These are phyloP conservation scores for Saprolegnia diclina DNA, from an alignment of 352 stramenopile species.

Conservation along the genomic window DNA sequence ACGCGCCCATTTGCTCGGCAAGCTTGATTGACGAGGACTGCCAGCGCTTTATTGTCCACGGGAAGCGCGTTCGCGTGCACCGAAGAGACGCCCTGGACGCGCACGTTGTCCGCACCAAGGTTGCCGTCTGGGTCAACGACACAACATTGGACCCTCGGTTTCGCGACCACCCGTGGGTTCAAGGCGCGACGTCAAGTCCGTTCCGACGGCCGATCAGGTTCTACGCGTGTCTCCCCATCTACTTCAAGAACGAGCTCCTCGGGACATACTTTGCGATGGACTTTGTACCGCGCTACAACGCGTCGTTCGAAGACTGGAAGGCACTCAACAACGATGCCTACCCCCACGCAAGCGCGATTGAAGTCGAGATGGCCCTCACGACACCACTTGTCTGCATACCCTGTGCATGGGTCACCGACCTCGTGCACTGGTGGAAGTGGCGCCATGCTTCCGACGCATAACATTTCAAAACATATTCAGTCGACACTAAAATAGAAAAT, in stretches of 20 bases:
- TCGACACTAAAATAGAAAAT: not conserved
- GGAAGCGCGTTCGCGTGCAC: not conserved
- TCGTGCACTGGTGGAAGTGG: not conserved
- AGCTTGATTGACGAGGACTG: not conserved
- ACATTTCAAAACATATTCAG: not conserved
- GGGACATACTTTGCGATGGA: not conserved
- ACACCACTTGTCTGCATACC: not conserved
- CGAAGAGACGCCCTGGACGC: not conserved
- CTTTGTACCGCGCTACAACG: not conserved
- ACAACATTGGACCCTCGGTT: not conserved
- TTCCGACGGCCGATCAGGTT: not conserved
- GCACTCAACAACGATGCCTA: not conserved
- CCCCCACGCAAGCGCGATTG: not conserved
- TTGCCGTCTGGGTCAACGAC: not conserved
- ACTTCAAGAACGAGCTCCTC: not conserved
- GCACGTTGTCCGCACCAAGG: not conserved
- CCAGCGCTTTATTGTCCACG: not conserved
- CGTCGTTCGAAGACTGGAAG: not conserved
- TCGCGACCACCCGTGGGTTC: not conserved
- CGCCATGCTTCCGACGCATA: not conserved
- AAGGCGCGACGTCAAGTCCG: not conserved
- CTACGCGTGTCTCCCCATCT: not conserved
- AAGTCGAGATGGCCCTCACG: not conserved
- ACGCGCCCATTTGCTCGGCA: not conserved
- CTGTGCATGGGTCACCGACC: not conserved